Conservation (phyloP, 1,284 basidiomycete genomes). For the Sparassis latifolia region DNA sequence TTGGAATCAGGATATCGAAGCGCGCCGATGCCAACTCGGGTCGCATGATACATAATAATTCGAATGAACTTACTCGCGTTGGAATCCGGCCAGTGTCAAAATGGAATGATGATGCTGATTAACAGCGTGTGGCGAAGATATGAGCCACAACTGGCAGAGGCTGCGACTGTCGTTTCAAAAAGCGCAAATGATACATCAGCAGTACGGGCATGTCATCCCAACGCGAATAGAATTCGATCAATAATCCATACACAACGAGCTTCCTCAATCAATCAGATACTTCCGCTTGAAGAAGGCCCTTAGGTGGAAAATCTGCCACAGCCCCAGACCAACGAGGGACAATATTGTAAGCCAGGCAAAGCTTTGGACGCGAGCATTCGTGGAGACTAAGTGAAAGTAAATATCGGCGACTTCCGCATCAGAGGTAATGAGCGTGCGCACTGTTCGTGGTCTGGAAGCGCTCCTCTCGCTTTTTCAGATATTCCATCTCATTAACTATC, state of each 20-base stretch:
- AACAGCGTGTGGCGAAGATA: no score
- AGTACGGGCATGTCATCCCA: no score
- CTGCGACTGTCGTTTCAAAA: no score
- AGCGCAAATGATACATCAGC: no score
- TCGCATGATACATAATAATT: no score
- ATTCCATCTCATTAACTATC: conserved; percentile 90
- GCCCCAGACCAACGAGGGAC: conserved; percentile 78
- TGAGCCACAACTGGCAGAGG: no score
- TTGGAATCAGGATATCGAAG: no score
- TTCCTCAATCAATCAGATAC: conserved; percentile 83
- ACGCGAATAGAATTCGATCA: background rate
- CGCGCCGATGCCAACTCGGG: no score
- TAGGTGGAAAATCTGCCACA: conserved; percentile 93
- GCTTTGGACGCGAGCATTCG: conserved; percentile 85
- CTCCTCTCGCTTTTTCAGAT: conserved; percentile 86
- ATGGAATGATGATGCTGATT: no score
- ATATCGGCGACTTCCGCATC: background rate
- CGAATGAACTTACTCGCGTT: no score
- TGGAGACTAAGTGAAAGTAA: conserved; percentile 64
- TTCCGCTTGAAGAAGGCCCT: conserved; percentile 95
- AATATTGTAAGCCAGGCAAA: conserved; percentile 88
- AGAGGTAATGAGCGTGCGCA: conserved; percentile 34
- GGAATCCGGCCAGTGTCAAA: no score
- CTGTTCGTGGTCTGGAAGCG: conserved; percentile 90
- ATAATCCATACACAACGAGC: conserved; percentile 1